These are phyloP conservation scores for Aschersonia sp. DNA, from an alignment of 2,329 filamentous ascomycete species.

Conservation along the genomic window DNA sequence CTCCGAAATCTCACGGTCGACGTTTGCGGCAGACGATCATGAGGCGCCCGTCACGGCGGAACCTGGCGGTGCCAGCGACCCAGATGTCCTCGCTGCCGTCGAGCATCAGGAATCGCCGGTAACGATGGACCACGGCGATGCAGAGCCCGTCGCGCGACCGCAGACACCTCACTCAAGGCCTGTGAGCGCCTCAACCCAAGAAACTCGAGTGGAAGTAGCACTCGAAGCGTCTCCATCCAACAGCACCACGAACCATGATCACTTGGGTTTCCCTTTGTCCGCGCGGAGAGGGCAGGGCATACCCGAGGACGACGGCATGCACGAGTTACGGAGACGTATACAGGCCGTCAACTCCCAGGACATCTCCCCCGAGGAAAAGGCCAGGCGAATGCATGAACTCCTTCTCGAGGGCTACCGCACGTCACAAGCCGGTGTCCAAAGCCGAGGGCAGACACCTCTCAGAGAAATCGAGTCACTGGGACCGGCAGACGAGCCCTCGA, in stretches of 20 bases:
- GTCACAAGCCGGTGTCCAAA: slow-evolving; percentile 9
- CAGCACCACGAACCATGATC: slow-evolving; percentile 14
- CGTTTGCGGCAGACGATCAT: slow-evolving; percentile 20
- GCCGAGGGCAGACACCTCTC: slow-evolving; percentile 3
- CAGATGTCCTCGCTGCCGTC: slow-evolving; percentile 6
- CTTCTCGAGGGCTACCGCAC: slow-evolving; percentile 52
- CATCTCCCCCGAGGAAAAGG: slow-evolving; percentile 48
- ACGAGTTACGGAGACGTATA: slow-evolving; percentile 49
- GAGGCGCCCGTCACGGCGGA: slow-evolving; percentile 7
- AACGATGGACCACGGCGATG: not conserved
- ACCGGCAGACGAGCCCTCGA: slow-evolving; percentile 22
- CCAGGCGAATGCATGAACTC: slow-evolving; percentile 53
- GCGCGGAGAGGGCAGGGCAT: slow-evolving; percentile 23
- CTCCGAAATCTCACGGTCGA: slow-evolving; percentile 33
- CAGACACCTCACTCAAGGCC: slow-evolving; percentile 14
- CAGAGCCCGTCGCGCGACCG: slow-evolving; percentile 6
- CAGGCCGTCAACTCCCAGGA: slow-evolving; percentile 50
- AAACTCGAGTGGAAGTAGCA: slow-evolving; percentile 17
- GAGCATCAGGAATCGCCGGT: slow-evolving; percentile 3
- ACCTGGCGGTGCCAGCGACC: slow-evolving; percentile 12
- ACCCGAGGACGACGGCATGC: slow-evolving; percentile 72
- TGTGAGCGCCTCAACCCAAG: slow-evolving; percentile 18
- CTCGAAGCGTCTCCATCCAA: slow-evolving; percentile 8
- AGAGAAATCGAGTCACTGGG: slow-evolving; percentile 9
- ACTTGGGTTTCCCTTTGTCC: slow-evolving; percentile 17